Conservation (phyloP, 2,329 filamentous ascomycete genomes). For the Grosmannia penicillata region DNA sequence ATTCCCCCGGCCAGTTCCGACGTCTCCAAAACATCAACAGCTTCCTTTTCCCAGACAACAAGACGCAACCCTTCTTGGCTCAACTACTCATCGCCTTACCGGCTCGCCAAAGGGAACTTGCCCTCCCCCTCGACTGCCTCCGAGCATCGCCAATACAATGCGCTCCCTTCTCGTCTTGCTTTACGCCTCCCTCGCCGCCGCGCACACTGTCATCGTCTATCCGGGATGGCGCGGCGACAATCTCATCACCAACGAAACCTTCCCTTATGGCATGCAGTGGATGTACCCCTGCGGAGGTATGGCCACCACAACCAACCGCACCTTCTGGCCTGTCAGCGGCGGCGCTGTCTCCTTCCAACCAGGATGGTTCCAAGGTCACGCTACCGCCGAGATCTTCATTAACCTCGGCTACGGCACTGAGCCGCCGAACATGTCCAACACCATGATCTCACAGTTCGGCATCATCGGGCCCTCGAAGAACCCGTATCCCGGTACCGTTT, state of each 20-base stretch:
- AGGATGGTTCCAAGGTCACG: slow-evolving; percentile 88
- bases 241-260: slow-evolving; percentile 61
- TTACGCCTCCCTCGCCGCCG: slow-evolving; percentile 35
- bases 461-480: slow-evolving; percentile 68
- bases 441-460: slow-evolving; percentile 69
- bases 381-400: slow-evolving; percentile 70
- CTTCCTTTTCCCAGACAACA: too few species aligned
- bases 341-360: slow-evolving; percentile 85
- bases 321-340: slow-evolving; percentile 77
- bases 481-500: slow-evolving; percentile 79
- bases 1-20: too few species aligned
- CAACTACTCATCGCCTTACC: too few species aligned
- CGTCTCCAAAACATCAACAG: too few species aligned
- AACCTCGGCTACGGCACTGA: slow-evolving; percentile 75
- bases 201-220: slow-evolving; percentile 77
- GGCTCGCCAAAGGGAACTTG: too few species aligned
- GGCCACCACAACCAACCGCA: slow-evolving; percentile 62
- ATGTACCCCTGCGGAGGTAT: slow-evolving; percentile 87
- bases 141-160: slow-evolving; percentile 32
- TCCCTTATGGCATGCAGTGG: slow-evolving; percentile 90
- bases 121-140: not conserved
- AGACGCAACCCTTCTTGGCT: too few species aligned
- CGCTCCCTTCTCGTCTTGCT: slow-evolving; percentile 27
- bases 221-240: slow-evolving; percentile 82
- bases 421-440: slow-evolving; percentile 74